These are phyloP conservation scores for Kuraishia hungarica DNA, from an alignment of 805 yeast genomes.

Conservation along the genomic window DNA sequence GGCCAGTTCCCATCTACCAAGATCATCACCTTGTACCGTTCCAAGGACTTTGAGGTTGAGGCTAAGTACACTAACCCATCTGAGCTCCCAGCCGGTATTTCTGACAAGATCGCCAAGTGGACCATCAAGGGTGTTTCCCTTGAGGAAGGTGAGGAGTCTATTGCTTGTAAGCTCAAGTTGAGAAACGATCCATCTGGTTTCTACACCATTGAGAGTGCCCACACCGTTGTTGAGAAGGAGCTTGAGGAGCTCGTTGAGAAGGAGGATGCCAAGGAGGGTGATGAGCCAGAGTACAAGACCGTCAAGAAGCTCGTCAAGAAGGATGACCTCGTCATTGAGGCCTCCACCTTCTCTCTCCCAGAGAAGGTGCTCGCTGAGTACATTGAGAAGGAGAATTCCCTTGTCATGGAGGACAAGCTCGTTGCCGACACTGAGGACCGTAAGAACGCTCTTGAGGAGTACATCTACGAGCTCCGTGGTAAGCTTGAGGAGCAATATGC, in stretches of 20 bases:
- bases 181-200: constrained; percentile 97
- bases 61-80: constrained; percentile 77
- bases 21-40: constrained; percentile 88
- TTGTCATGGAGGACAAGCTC: constrained; percentile 87
- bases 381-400: constrained; percentile 76
- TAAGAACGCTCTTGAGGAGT: constrained; percentile 97
- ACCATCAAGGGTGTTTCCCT: constrained; percentile 76
- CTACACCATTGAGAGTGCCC: constrained; percentile 88
- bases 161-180: constrained; percentile 86
- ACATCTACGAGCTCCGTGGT: constrained; percentile 95
- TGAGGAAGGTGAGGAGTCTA: constrained; percentile 63
- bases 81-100: constrained; percentile 65
- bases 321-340: constrained; percentile 60
- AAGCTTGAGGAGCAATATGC: constrained; percentile 89
- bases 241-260: constrained; percentile 83
- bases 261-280: constrained; percentile 48
- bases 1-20: constrained; percentile 92
- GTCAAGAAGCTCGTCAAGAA: constrained; percentile 93
- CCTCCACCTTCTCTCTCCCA: constrained; percentile 55
- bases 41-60: constrained; percentile 76
- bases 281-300: constrained; percentile 77
- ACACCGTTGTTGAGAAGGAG: constrained; percentile 85
- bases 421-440: constrained; percentile 98
- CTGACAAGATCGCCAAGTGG: constrained; percentile 74
- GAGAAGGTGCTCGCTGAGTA: constrained; percentile 44